Evolutionary conservation across 2,329 filamentous ascomycete species (phyloP).

Genomic region (Aschersonia sp.): DNA sequence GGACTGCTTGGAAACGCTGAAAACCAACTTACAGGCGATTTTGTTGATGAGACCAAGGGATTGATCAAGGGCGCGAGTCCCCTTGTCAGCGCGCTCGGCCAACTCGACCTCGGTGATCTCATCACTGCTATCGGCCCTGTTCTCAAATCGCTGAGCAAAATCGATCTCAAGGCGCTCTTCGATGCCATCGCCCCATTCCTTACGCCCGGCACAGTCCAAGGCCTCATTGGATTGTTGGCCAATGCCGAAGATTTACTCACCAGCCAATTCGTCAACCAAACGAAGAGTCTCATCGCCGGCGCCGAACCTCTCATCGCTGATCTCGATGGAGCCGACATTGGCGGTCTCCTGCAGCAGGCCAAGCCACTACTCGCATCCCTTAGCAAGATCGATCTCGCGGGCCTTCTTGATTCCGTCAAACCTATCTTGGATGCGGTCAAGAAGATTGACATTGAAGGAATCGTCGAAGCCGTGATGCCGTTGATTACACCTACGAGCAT

Average conservation of each 20-base stretch:
- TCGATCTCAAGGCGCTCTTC: constrained; percentile 20
- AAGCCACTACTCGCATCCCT: constrained; percentile 21
- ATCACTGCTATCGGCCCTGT: constrained; percentile 10
- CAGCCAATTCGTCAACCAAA: constrained; percentile 24
- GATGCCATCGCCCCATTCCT: constrained; percentile 19
- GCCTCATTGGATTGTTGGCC: constrained; percentile 18
- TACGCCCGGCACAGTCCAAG: constrained; percentile 17
- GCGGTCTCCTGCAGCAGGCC: constrained; percentile 18
- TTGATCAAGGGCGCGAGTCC: constrained; percentile 14
- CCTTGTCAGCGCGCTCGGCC: constrained; percentile 7
- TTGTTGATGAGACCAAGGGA: constrained; percentile 13
- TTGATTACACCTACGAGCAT: constrained; percentile 24
- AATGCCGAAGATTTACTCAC: constrained; percentile 24
- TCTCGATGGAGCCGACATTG: constrained; percentile 21
- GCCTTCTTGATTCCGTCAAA: constrained; percentile 18
- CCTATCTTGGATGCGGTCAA: constrained; percentile 21
- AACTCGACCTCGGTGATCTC: constrained; percentile 15
- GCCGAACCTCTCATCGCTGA: constrained; percentile 21
- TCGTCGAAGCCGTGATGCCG: constrained; percentile 21
- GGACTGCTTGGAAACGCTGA: constrained; percentile 16
- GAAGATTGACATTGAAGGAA: constrained; percentile 21
- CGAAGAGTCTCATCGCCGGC: constrained; percentile 20
- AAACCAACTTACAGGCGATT: constrained; percentile 11
- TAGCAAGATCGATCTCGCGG: constrained; percentile 17
- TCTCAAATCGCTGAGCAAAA: constrained; percentile 12